These are phyloP conservation scores for Zostera marina DNA, from an alignment of 116 monocot genomes.

Conservation along the genomic window DNA sequence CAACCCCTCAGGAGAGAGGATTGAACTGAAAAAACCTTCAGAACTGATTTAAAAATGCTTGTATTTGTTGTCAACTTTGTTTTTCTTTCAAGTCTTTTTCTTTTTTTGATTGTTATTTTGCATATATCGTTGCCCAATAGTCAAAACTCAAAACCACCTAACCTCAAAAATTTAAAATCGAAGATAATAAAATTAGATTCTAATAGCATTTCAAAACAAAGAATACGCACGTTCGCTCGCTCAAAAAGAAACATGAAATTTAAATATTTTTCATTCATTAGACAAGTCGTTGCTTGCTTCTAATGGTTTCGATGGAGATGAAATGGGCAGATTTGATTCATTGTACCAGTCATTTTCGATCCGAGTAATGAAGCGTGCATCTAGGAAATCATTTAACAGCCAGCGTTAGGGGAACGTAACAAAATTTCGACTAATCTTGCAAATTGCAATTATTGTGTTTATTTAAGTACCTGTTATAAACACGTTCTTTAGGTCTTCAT, in stretches of 20 bases:
- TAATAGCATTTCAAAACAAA: no score
- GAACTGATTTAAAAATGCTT: neutral
- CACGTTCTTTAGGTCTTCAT: constrained; percentile 79
- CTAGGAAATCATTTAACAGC: constrained; percentile 20
- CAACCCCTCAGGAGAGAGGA: constrained; percentile 12
- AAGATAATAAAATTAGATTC: no score
- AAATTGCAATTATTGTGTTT: no score
- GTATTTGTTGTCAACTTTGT: neutral
- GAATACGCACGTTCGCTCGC: no score
- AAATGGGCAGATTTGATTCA: constrained; percentile 20
- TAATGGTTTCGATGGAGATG: constrained; percentile 7
- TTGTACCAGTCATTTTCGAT: constrained; percentile 59
- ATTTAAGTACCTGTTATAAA: constrained; percentile 60
- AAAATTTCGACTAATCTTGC: no score
- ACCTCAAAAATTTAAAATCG: no score
- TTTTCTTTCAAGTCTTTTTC: neutral
- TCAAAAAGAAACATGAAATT: no score
- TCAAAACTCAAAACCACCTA: no score
- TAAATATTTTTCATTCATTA: no score
- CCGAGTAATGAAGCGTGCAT: constrained; percentile 66
- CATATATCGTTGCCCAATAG: neutral
- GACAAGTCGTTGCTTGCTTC: no score
- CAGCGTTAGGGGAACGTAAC: neutral
- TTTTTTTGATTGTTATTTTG: neutral
- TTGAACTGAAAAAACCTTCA: neutral